Base-by-base conservation (phyloP, 768 basidiomycete species). In the Psilocybe subaeruginosa region DNA sequence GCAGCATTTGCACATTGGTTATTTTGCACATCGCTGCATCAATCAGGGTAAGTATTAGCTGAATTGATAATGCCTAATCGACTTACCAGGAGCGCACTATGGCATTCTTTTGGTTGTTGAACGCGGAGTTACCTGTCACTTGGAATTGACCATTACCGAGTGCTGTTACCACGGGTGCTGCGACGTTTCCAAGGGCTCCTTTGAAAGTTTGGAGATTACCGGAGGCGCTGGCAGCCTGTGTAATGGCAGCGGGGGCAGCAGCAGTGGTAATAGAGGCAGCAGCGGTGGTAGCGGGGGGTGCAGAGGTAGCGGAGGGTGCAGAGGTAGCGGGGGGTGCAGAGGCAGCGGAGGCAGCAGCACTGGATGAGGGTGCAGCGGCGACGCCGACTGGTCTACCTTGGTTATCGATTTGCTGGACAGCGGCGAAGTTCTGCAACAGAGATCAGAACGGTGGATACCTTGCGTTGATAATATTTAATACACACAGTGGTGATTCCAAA, bases 1-100 rank as follows among this genome's bases (percentile, higher is more conserved):
- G 85, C 82, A 12, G 82, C 82, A 68, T 85, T 75, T 5, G 84
- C 82, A 68, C 85, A 88, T 65, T 80, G 65, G 73, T 88, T 88
- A 66, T 84, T 78, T 73, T 87, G 85, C 4, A 85, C 77, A 68
- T 83, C 81, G 69, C 83, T 79, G 57, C n/a, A 43, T 43, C 11
- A 6, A 59, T 30, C 30, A 16, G 45, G 14, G 47, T 19, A 47
- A 33, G 19, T 9, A 17, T 17, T 43, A 19, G n/a, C 4, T 14
- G 11, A 27, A n/a, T 41, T 11, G 41, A 56, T 11, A n/a, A 11
- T 7, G 7, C 27, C 8, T 23, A 50, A 35, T 49, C 14, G 27
- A 63, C 75, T 37, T 65, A 79, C 77, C 82, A 85, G 48, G 81
- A 83, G 46, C 86, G 81, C 16, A 66, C 69, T 50, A 85, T 64